A percentile compares a stretch with the other conserved stretches of the same genome.
Conservation (phyloP, 306 rosid species). For the Aeschynomene evenia region DNA sequence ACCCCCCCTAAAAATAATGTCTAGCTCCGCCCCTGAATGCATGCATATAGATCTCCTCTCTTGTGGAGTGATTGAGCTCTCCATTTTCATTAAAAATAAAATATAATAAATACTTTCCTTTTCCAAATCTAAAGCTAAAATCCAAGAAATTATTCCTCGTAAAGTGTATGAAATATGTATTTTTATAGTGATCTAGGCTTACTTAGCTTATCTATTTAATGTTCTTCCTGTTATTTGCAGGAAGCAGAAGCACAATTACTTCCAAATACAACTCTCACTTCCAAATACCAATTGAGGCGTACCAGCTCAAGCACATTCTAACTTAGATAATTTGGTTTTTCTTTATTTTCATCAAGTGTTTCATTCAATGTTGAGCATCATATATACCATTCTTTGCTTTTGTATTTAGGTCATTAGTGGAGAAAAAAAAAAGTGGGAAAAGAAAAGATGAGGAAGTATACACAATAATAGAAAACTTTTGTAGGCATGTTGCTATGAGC, state of each 20-base stretch:
- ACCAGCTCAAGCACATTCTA: constrained; percentile 34
- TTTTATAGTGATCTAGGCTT: too few relatives aligned
- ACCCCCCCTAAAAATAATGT: too few relatives aligned
- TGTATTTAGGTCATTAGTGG: not conserved
- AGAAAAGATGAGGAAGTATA: not conserved
- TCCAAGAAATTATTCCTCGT: too few relatives aligned
- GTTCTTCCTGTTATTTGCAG: constrained; percentile 35
- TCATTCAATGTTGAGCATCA: not conserved
- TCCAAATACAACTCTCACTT: constrained; percentile 14
- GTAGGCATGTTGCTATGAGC: not conserved
- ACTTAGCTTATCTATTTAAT: not conserved
- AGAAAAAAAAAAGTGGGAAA: not conserved
- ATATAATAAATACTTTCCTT: too few relatives aligned
- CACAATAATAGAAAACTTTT: not conserved
- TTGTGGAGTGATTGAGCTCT: too few relatives aligned
- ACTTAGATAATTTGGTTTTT: not conserved
- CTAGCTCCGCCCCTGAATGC: too few relatives aligned
- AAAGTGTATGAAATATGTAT: too few relatives aligned
- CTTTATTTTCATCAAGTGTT: not conserved
- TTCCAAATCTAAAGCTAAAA: too few relatives aligned
- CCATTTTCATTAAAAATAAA: too few relatives aligned
- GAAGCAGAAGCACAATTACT: constrained; percentile 34
- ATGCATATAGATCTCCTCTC: too few relatives aligned
- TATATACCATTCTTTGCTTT: not conserved
- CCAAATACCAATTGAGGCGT: constrained; percentile 39